phyloP scores from a whole-genome alignment of 768 basidiomycete species.

The Trametes punicea region DNA sequence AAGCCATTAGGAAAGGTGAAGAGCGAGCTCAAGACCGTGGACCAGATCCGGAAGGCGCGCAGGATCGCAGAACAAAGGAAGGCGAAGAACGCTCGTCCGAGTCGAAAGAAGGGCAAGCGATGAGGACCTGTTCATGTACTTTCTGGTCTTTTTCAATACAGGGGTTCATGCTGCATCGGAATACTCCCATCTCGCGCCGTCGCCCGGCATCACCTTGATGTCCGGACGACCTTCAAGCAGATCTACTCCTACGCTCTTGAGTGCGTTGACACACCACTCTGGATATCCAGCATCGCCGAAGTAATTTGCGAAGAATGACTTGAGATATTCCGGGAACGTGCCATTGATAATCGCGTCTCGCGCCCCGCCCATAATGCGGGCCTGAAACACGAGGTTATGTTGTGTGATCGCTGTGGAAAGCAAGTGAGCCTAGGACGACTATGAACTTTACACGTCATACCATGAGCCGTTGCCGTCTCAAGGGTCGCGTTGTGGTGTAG shows the following conservation, averaged over 20 bases:
- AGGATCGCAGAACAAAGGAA: slow-evolving; percentile 60
- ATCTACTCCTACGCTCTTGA: slow-evolving; percentile 81
- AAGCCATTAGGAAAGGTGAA: slow-evolving; percentile 66
- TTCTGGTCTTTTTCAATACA: neutral
- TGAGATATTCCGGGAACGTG: slow-evolving; percentile 74
- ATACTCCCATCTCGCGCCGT: slow-evolving; percentile 81
- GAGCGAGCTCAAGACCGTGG: slow-evolving; percentile 80
- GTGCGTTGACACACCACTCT: slow-evolving; percentile 84
- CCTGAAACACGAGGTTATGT: slow-evolving; percentile 85
- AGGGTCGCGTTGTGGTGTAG: slow-evolving; percentile 73
- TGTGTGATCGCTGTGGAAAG: slow-evolving; percentile 61
- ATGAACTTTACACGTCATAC: slow-evolving; percentile 35
- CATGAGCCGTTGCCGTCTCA: slow-evolving; percentile 85
- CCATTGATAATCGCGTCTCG: slow-evolving; percentile 77
- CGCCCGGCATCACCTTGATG: slow-evolving; percentile 52
- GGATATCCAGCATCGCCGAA: slow-evolving; percentile 80
- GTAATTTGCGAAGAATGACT: slow-evolving; percentile 72
- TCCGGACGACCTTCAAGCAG: slow-evolving; percentile 54
- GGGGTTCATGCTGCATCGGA: slow-evolving; percentile 34
- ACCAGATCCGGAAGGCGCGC: slow-evolving; percentile 81
- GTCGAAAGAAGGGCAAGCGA: slow-evolving; percentile 43
- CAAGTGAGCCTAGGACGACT: slow-evolving; percentile 16
- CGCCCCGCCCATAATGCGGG: slow-evolving; percentile 81
- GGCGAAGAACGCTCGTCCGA: slow-evolving; percentile 80
- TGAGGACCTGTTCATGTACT: slow-evolving; percentile 15